Conservation (phyloP, 495 filamentous ascomycete genomes). For the Lindgomyces ingoldianus region DNA sequence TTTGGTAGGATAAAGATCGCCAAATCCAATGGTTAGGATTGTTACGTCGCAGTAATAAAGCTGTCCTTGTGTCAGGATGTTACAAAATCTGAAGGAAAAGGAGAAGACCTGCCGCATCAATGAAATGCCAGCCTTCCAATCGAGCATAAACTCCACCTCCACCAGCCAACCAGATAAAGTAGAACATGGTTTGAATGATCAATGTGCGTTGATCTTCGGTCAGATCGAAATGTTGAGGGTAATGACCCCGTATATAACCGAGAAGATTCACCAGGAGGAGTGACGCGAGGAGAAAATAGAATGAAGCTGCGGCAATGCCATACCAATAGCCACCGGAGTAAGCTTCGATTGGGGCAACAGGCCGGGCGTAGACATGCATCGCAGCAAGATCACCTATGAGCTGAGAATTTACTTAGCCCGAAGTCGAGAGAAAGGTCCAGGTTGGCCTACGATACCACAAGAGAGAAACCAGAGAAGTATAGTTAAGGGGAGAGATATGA, state of each 20-base stretch:
- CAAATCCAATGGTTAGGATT: constrained; percentile 64
- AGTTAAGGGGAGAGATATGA: constrained; percentile 67
- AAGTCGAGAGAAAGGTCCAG: background rate
- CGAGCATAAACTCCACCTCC: constrained; percentile 53
- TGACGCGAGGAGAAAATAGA: constrained; percentile 64
- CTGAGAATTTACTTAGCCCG: constrained; percentile 44
- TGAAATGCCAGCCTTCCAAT: constrained; percentile 45
- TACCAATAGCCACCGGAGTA: constrained; percentile 78
- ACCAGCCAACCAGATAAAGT: constrained; percentile 62
- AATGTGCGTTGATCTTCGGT: constrained; percentile 71
- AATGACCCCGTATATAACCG: constrained; percentile 73
- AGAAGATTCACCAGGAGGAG: constrained; percentile 73
- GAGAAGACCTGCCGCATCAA: constrained; percentile 46
- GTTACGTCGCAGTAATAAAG: constrained; percentile 66
- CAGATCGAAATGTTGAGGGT: constrained; percentile 71
- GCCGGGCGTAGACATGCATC: constrained; percentile 61
- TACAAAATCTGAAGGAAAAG: background rate
- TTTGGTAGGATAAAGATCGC: constrained; percentile 54
- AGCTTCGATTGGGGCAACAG: constrained; percentile 55
- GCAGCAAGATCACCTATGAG: constrained; percentile 59
- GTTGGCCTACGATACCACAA: constrained; percentile 59
- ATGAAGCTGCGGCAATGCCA: constrained; percentile 64
- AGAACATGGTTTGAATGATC: constrained; percentile 63
- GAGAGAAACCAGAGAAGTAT: constrained; percentile 70
- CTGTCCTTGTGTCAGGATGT: constrained; percentile 9